Evolutionary conservation across 164 flowering plant genomes (phyloP).

Genomic region (Macadamia tetraphylla): DNA sequence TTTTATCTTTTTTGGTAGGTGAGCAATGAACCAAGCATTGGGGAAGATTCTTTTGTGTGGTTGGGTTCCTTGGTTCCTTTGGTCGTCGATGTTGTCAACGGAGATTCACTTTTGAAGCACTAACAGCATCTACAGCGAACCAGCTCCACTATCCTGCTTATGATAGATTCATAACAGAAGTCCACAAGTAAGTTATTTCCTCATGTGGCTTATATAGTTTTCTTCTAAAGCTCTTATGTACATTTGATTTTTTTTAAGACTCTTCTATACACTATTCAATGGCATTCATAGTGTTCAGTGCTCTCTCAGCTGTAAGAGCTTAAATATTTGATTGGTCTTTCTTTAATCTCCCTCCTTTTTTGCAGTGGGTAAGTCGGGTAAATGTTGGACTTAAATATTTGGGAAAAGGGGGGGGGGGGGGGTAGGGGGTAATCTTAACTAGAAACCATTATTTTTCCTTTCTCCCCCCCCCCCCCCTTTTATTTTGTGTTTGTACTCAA

Average conservation of each 20-base stretch:
- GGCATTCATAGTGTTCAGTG: too few species aligned
- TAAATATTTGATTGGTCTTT: too few species aligned
- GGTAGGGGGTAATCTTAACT: too few species aligned
- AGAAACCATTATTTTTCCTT: background rate
- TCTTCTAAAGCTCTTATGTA: background rate
- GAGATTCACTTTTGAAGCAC: constrained; percentile 76
- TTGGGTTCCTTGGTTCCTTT: constrained; percentile 67
- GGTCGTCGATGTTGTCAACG: constrained; percentile 57
- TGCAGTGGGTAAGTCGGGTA: too few species aligned
- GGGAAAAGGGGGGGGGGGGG: too few species aligned
- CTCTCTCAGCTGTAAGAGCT: too few species aligned
- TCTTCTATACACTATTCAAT: too few species aligned
- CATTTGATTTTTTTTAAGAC: too few species aligned
- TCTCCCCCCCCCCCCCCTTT: too few species aligned
- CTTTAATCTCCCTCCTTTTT: too few species aligned
- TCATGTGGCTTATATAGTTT: background rate
- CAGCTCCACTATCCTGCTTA: constrained; percentile 81
- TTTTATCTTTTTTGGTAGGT: constrained; percentile 37
- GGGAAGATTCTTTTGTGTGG: constrained; percentile 91
- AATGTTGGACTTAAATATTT: too few species aligned
- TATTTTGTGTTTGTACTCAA: too few species aligned
- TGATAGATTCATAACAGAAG: constrained; percentile 64
- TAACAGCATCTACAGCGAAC: constrained; percentile 62
- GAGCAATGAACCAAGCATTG: constrained; percentile 47
- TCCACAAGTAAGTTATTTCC: constrained; percentile 41